Percentiles rank a stretch among this genome's conserved stretches.
Evolutionary conservation across 2,329 filamentous ascomycete genomes (phyloP).

Genomic region (Ceratocystis colombiana): DNA sequence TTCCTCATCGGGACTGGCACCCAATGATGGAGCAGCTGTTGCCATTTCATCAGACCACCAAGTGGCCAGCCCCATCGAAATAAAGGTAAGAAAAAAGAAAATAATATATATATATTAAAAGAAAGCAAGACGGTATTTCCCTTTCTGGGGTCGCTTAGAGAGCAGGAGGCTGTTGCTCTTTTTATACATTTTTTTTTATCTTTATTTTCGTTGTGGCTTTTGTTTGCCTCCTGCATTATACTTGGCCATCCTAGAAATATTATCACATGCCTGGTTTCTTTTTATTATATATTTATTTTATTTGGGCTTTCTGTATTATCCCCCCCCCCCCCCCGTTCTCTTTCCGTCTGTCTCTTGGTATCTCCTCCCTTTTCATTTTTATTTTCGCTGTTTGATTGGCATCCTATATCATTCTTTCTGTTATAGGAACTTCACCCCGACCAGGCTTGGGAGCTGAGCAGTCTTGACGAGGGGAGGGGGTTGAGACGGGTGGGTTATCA

Average conservation of each 20-base stretch:
- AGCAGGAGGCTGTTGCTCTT: not conserved
- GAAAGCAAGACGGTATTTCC: not conserved
- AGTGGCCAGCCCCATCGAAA: not conserved
- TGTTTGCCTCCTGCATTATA: not conserved
- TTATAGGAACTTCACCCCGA: constrained; percentile 8
- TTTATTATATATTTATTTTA: too few species aligned
- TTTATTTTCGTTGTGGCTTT: not conserved
- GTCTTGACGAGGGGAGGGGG: constrained; percentile 3
- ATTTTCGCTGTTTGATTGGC: constrained; percentile 1
- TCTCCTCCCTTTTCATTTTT: not conserved
- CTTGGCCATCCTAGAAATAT: not conserved
- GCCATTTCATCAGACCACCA: constrained; percentile 8
- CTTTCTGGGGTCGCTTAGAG: constrained; percentile 7
- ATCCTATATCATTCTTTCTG: not conserved
- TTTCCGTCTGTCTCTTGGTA: not conserved
- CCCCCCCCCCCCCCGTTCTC: too few species aligned
- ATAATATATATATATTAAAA: not conserved
- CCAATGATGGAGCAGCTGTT: constrained; percentile 1
- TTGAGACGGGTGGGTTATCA: not conserved
- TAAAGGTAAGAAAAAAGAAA: not conserved
- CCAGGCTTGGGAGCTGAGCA: constrained; percentile 12
- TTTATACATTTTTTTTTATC: not conserved
- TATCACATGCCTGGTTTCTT: not conserved
- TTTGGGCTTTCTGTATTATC: too few species aligned
- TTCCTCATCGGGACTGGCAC: constrained; percentile 8